These are phyloP conservation scores for Phialemoniopsis sp. DNA, from an alignment of 2,329 filamentous ascomycete genomes.

Conservation along the genomic window DNA sequence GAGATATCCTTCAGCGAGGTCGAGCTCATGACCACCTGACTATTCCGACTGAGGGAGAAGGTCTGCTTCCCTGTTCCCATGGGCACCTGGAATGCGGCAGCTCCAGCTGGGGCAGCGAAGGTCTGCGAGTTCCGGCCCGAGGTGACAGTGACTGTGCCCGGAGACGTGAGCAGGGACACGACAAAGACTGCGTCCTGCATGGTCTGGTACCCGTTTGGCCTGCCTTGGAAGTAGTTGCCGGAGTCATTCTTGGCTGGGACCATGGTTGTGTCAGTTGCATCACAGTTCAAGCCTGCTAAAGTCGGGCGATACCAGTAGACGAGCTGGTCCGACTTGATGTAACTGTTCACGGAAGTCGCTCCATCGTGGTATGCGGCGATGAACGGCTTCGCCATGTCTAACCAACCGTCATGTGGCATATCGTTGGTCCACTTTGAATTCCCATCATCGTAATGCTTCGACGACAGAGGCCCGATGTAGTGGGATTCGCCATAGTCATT, in stretches of 20 bases:
- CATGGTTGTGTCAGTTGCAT: slow-evolving; percentile 46
- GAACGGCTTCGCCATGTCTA: slow-evolving; percentile 36
- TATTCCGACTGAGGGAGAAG: slow-evolving; percentile 38
- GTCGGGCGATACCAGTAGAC: slow-evolving; percentile 54
- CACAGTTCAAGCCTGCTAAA: slow-evolving; percentile 39
- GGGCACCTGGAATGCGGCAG: slow-evolving; percentile 34
- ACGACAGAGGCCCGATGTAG: slow-evolving; percentile 45
- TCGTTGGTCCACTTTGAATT: slow-evolving; percentile 21
- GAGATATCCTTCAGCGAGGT: slow-evolving; percentile 46
- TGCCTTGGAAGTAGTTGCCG: slow-evolving; percentile 48
- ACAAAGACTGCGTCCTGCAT: slow-evolving; percentile 47
- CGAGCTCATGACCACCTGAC: slow-evolving; percentile 34
- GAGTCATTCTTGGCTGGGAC: slow-evolving; percentile 35
- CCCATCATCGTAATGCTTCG: slow-evolving; percentile 33
- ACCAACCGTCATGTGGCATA: slow-evolving; percentile 37
- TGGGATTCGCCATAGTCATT: slow-evolving; percentile 52
- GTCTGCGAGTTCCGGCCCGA: slow-evolving; percentile 38
- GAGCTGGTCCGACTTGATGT: slow-evolving; percentile 42
- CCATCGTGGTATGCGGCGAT: slow-evolving; percentile 8
- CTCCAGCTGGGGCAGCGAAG: slow-evolving; percentile 40
- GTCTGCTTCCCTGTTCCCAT: slow-evolving; percentile 43
- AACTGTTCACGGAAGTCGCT: slow-evolving; percentile 10
- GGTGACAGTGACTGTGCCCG: slow-evolving; percentile 36
- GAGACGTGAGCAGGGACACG: slow-evolving; percentile 41
- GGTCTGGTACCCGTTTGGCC: slow-evolving; percentile 43